A percentile compares a stretch with the other conserved stretches of the same genome.
Evolutionary conservation across 305 asterid genomes (phyloP).

Genomic region (Fraxinus floribunda): DNA sequence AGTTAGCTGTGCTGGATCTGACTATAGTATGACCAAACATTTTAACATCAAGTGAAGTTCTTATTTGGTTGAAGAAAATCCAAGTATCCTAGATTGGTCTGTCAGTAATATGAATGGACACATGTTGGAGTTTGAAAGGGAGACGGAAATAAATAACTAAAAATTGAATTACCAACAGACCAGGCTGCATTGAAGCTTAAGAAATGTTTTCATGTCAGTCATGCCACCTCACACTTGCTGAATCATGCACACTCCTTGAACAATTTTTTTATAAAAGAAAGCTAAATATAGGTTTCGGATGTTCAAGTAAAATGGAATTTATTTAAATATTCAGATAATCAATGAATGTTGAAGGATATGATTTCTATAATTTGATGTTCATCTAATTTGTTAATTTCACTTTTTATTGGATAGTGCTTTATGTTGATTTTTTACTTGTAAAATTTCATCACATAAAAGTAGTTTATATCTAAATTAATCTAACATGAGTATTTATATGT

Average conservation of each 20-base stretch:
- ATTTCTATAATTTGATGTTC: background rate
- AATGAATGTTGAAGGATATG: background rate
- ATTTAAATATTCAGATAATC: background rate
- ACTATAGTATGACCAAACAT: background rate
- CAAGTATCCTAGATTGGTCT: background rate
- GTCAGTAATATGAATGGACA: background rate
- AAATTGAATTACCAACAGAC: background rate
- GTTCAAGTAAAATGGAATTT: background rate
- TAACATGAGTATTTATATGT: background rate
- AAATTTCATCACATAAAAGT: background rate
- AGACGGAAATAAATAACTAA: background rate
- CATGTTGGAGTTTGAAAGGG: background rate
- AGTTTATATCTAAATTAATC: background rate
- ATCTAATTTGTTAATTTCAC: background rate
- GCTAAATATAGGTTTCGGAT: background rate
- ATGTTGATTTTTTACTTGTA: background rate
- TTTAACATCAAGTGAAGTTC: slow-evolving; percentile 1
- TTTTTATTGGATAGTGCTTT: background rate
- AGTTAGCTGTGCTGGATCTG: background rate
- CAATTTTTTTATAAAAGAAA: background rate
- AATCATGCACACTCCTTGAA: background rate
- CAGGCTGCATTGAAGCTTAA: background rate
- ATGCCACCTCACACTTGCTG: background rate
- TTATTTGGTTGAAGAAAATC: background rate
- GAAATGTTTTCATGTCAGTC: background rate